These are phyloP conservation scores for Claviceps arundinis DNA, from an alignment of 2,329 filamentous ascomycete genomes.

Conservation along the genomic window DNA sequence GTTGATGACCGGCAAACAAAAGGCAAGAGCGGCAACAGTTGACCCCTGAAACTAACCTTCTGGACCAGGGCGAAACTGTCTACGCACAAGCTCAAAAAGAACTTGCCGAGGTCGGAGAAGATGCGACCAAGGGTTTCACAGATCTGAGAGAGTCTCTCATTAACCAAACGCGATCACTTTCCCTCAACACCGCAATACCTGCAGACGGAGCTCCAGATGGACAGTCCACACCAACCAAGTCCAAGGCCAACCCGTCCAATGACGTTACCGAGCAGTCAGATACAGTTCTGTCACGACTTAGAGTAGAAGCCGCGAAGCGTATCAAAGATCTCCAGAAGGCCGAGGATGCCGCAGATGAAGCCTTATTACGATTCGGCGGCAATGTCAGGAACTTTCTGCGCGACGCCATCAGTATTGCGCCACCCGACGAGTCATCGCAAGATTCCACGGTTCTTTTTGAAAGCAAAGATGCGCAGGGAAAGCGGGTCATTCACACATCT, in stretches of 20 bases:
- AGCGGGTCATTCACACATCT: conserved; percentile 87
- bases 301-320: conserved; percentile 64
- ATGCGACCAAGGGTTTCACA: conserved; percentile 69
- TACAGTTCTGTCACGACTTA: conserved; percentile 63
- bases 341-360: conserved; percentile 93
- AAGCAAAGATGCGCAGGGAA: conserved; percentile 79
- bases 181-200: conserved; percentile 36
- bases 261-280: conserved; percentile 35
- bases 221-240: conserved; percentile 34
- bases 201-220: conserved; percentile 18
- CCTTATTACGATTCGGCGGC: conserved; percentile 77
- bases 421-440: conserved; percentile 45
- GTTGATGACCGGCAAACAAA: neutral
- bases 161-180: conserved; percentile 60
- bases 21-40: neutral
- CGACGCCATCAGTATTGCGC: conserved; percentile 79
- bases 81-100: conserved; percentile 83
- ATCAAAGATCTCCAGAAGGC: conserved; percentile 82
- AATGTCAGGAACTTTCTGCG: conserved; percentile 82
- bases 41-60: conserved; percentile 2
- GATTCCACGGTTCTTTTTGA: conserved; percentile 70
- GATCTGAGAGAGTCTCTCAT: conserved; percentile 55
- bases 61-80: conserved; percentile 55
- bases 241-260: conserved; percentile 25
- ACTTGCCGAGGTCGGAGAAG: conserved; percentile 62